Evolutionary conservation across 1,284 basidiomycete species (phyloP), one percentile per base, ranked within the genome.

Genomic region (Sporisorium sorghi): DNA sequence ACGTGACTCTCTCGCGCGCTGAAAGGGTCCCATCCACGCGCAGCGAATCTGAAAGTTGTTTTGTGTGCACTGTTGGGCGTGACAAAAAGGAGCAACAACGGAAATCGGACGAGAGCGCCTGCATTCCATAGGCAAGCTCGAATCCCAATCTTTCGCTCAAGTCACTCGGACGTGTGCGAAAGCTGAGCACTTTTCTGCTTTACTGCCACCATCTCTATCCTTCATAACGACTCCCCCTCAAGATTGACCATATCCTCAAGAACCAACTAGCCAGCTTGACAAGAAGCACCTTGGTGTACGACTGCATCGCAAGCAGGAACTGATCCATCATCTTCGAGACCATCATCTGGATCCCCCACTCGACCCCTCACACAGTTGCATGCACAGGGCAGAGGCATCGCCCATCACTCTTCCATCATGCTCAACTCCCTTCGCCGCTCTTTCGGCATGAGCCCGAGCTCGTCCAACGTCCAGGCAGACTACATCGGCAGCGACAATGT

Each of bases 371-470:
- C n/a, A n/a, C 15, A 48, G 35, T 32, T 44, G 35, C 35, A 37
- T n/a, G 35, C 35, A 43, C 19, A 21, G 9, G 26, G 21, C 17
- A 24, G n/a, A n/a, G n/a, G n/a, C n/a, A n/a, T n/a, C n/a, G n/a
- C 32, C 44, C 39, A 23, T 47, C 50, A 2, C 21, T 52, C 26
- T 24, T 10, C 12, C 26, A 57, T 12, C 24, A 73, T 73, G 71
- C 61, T 73, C 57, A 65, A 50, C 33, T 54, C 71, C 17, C 56
- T 73, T 21, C 71, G 64, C 39, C 60, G 71, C 10, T 73, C 71
- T 7, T 64, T 73, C 51, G 71, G 71, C 64, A 73, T 73, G 71
- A 73, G 71, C 56, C 71, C 64, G 0, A 68, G 64, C 58, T 64
- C 67, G 1, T 63, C 65, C 46, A 53, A 30, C 49, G 56, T 58